Evolutionary conservation across 2,329 filamentous ascomycete species (phyloP), one percentile per base, ranked within the genome.

Genomic region (Aspergillus sp.): DNA sequence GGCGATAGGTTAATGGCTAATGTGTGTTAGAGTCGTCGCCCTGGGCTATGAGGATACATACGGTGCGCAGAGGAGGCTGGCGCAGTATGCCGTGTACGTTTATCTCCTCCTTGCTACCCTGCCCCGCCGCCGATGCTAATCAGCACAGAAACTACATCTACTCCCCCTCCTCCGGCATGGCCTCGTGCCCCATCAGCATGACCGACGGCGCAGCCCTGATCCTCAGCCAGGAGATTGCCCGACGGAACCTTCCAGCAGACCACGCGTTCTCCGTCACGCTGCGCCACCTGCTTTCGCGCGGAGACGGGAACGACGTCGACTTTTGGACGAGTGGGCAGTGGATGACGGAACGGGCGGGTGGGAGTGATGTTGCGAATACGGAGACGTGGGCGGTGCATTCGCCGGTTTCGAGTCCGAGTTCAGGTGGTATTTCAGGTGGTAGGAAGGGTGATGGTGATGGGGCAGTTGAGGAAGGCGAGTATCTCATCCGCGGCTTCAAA

Each of bases 281-380:
- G 23, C 34, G 7, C 13, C 59, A 38, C 19, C 50, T 64, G 15
- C 25, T 59, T 31, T 55, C 62, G 4, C 59, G 62, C 13, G 45
- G 28, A 3, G 19, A 19, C 19, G 19, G 19, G 19, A 11, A 15
- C 13, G 8, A 17, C 25, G 25, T 28, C 30, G 31, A 62, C n/a
- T 54, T 66, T 64, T 92, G 89, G 89, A 92, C 89, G 0, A 89
- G 85, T 46, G 89, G 89, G 0, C 89, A 92, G 72, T 92, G 90
- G 89, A 91, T 92, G 89, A 92, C 89, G 0, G 89, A 91, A 68
- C 81, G 89, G 2, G 81, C 83, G 0, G 89, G 89, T 1, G 89
- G 89, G 0, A 90, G 87, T 64, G 89, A 92, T 68, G 87, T 91
- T 1, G 86, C 86, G 3, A 81, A 83, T 43, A 90, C 87, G 0